Evolutionary conservation across 805 yeast species (phyloP).

Genomic region (Suhomyces emberorum): DNA sequence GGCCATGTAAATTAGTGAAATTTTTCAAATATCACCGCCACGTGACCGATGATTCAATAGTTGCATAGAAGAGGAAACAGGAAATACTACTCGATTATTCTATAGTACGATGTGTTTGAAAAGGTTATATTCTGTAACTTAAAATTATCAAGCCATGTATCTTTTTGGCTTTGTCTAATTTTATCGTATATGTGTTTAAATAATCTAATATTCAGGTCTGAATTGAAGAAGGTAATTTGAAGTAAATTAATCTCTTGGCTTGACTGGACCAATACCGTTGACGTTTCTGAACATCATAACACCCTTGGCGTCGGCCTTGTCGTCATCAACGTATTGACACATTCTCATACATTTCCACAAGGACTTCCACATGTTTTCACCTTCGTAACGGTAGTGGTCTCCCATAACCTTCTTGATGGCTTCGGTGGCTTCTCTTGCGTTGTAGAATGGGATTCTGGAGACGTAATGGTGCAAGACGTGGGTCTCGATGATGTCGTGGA

Average conservation of each 20-base stretch:
- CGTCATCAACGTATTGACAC: slow-evolving; percentile 75
- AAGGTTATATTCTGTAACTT: too few relatives aligned
- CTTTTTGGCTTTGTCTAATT: too few relatives aligned
- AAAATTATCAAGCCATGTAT: too few relatives aligned
- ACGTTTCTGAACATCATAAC: slow-evolving; percentile 71
- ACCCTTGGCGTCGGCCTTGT: slow-evolving; percentile 65
- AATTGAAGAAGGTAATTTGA: too few relatives aligned
- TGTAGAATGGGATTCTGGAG: slow-evolving; percentile 83
- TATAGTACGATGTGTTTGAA: too few relatives aligned
- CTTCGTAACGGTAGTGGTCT: slow-evolving; percentile 62
- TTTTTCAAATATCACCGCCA: not conserved
- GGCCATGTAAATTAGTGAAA: not conserved
- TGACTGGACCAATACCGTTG: slow-evolving; percentile 44
- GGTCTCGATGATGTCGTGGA: slow-evolving; percentile 89
- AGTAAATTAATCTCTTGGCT: slow-evolving; percentile 18
- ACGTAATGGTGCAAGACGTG: slow-evolving; percentile 85
- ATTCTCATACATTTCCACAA: slow-evolving; percentile 61
- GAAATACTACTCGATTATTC: too few relatives aligned
- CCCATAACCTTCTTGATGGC: slow-evolving; percentile 86
- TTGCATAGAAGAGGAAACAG: too few relatives aligned
- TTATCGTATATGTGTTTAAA: too few relatives aligned
- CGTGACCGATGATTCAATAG: too few relatives aligned
- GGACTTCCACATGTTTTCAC: slow-evolving; percentile 70
- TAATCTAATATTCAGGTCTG: too few relatives aligned
- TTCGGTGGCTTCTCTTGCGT: slow-evolving; percentile 74